Conservation (phyloP, 352 stramenopile species). For the Paralagenidium karlingii region DNA sequence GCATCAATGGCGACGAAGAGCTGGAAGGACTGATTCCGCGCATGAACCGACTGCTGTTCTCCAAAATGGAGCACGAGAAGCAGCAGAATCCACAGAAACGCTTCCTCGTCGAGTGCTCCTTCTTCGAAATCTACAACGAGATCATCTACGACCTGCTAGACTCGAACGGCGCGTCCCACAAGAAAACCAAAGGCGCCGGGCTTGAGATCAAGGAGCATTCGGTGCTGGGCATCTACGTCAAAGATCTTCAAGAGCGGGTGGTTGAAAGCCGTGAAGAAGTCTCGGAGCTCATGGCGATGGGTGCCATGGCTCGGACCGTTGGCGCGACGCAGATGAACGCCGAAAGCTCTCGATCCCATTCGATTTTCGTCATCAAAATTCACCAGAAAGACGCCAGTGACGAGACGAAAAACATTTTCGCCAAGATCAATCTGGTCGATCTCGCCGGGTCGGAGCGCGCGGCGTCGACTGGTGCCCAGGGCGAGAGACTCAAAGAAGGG, state of each 20-base stretch:
- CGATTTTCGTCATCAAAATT: constrained; percentile 93
- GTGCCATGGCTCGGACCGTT: constrained; percentile 48
- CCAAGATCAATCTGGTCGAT: constrained; percentile 94
- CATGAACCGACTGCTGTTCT: constrained; percentile 86
- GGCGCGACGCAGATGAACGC: constrained; percentile 91
- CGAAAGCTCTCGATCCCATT: constrained; percentile 88
- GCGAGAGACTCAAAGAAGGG: constrained; percentile 86
- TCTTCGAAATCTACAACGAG: constrained; percentile 96
- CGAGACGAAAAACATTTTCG: constrained; percentile 78
- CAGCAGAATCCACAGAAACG: constrained; percentile 52
- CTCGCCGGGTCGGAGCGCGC: constrained; percentile 86
- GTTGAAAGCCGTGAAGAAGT: constrained; percentile 82
- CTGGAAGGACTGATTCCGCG: constrained; percentile 85
- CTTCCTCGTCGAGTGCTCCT: constrained; percentile 88
- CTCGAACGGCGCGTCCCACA: constrained; percentile 55
- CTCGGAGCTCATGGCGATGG: constrained; percentile 66
- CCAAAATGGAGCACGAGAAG: constrained; percentile 55
- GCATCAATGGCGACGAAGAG: constrained; percentile 35
- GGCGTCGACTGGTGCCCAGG: constrained; percentile 84
- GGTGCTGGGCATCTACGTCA: constrained; percentile 90
- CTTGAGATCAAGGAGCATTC: constrained; percentile 91
- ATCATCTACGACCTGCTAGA: constrained; percentile 92
- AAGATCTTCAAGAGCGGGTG: constrained; percentile 82
- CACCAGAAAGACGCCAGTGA: constrained; percentile 83
- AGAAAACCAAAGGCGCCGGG: constrained; percentile 70